Conservation (phyloP, 2,329 filamentous ascomycete genomes). For the Xylariaceae sp. region DNA sequence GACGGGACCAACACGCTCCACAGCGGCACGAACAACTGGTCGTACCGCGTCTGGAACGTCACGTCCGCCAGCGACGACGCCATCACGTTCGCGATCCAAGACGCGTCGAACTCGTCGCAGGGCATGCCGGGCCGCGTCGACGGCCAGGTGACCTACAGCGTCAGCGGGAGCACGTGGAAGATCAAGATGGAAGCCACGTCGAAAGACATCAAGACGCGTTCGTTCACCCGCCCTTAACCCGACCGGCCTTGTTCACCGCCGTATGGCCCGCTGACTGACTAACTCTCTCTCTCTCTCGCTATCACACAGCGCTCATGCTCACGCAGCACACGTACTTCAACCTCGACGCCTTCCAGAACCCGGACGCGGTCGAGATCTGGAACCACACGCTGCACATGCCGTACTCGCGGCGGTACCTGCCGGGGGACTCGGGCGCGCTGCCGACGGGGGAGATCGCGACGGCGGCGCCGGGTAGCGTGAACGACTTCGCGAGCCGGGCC, state of each 20-base stretch:
- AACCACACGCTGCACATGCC: slow-evolving; percentile 67
- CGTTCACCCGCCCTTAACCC: no score
- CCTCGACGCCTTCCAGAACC: slow-evolving; percentile 65
- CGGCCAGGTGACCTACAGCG: slow-evolving; percentile 64
- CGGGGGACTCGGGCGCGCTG: slow-evolving; percentile 57
- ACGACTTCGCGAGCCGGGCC: slow-evolving; percentile 66
- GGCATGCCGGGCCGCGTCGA: slow-evolving; percentile 66
- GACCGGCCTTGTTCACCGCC: no score
- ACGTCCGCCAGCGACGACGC: slow-evolving; percentile 55
- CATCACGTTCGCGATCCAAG: slow-evolving; percentile 68
- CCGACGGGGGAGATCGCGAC: slow-evolving; percentile 64
- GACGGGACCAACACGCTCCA: slow-evolving; percentile 59
- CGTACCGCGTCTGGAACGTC: slow-evolving; percentile 65
- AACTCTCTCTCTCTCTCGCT: slow-evolving; percentile 27
- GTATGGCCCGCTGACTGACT: slow-evolving; percentile 9
- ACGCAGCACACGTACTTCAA: slow-evolving; percentile 72
- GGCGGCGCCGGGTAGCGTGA: slow-evolving; percentile 58
- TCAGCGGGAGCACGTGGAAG: slow-evolving; percentile 58
- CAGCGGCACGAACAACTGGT: slow-evolving; percentile 63
- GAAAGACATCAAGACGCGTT: slow-evolving; percentile 49
- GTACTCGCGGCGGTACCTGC: slow-evolving; percentile 61
- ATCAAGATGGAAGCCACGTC: slow-evolving; percentile 63
- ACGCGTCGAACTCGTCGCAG: slow-evolving; percentile 58
- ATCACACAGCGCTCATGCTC: slow-evolving; percentile 60
- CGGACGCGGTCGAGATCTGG: slow-evolving; percentile 56